Evolutionary conservation across 1,284 basidiomycete species (phyloP), one percentile per base, ranked within the genome.

Genomic region (Irpex sp.): DNA sequence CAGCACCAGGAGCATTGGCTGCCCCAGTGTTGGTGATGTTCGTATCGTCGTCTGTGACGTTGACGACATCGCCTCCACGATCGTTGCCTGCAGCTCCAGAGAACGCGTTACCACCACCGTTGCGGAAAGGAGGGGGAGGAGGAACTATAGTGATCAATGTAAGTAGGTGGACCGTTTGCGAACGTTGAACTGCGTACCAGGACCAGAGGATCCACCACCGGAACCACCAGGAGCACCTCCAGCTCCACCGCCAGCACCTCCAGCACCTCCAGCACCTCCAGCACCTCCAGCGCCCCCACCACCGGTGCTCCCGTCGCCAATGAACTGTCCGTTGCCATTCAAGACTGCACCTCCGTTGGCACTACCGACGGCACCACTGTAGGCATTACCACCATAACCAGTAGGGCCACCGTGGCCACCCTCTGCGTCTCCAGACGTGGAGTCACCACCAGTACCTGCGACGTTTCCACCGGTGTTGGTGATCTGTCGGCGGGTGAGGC

Each of bases 341-440:
- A 61, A 61, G 17, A 67, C 59, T 46, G 65, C 61, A 51, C 68
- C 69, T 31, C 69, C 70, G n/a, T 66, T 60, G 49, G 66, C 68
- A 26, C 61, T 21, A 3, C 68, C 68, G 4, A 70, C 68, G 11
- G 64, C 53, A 55, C 69, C 70, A 17, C 67, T 65, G 63, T 64
- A 68, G n/a, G 69, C 68, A 35, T 67, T 67, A 58, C 66, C 65
- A n/a, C 62, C 68, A 26, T 60, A 56, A 21, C 69, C 67, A 46
- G 47, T 63, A 49, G 61, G 51, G 15, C 66, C 62, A 35, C 66
- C 66, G 58, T 61, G 61, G n/a, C 64, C 66, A 62, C 66, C 68
- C 21, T 46, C 53, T 0, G 69, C 69, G 21, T 65, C 53, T 39
- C 69, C 69, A 37, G 69, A 70, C 7, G 64, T 68, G n/a, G 68